Evolutionary conservation across 441 rosid species (phyloP).

Genomic region (Eruca vesicaria): DNA sequence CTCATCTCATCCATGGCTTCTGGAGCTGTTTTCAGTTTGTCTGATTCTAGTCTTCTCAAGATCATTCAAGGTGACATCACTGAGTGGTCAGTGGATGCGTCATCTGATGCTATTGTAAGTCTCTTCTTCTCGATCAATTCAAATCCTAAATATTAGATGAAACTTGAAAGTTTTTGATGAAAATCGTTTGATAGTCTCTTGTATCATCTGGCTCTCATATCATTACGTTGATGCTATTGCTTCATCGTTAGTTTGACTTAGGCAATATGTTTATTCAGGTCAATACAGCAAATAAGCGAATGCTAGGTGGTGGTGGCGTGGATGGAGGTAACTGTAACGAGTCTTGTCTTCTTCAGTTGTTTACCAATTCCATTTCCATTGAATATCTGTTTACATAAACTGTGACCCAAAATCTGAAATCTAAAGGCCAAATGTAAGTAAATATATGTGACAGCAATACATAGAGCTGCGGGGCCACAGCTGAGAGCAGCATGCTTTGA

Average conservation of each 20-base stretch:
- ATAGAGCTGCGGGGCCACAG: conserved; percentile 86
- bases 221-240: neutral
- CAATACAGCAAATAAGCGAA: conserved; percentile 74
- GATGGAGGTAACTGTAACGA: conserved; percentile 69
- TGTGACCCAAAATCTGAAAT: too few species aligned
- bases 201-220: neutral
- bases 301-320: conserved; percentile 96
- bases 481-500: conserved; percentile 72
- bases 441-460: conserved; percentile 56
- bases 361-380: neutral
- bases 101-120: conserved; percentile 82
- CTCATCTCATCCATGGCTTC: conserved; percentile 41
- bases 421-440: neutral
- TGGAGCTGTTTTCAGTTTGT: conserved; percentile 47
- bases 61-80: conserved; percentile 84
- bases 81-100: conserved; percentile 69
- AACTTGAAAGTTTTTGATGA: neutral
- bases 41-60: conserved; percentile 51
- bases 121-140: conserved; percentile 7
- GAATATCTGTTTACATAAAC: neutral
- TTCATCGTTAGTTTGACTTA: neutral
- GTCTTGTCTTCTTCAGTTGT: neutral
- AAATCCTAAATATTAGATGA: neutral
- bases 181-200: neutral
- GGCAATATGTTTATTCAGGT: conserved; percentile 40